Conservation (phyloP, 257 asterid species). For the Penstemon eatonii region DNA sequence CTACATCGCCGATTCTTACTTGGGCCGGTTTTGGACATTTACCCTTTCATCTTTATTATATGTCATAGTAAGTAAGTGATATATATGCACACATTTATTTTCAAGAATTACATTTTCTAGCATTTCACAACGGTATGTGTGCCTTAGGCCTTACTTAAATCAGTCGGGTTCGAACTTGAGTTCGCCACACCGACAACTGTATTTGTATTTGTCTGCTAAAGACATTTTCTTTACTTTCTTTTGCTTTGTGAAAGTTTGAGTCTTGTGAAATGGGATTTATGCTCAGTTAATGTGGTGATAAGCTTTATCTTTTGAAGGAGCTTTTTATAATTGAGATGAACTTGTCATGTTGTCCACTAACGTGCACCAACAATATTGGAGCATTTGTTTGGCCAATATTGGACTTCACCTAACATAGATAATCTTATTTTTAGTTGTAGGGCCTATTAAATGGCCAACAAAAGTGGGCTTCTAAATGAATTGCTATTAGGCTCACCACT, state of each 20-base stretch:
- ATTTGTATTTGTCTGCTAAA: too few species aligned
- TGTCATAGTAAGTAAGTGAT: conserved; percentile 58
- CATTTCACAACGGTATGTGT: too few species aligned
- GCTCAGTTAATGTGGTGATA: background rate
- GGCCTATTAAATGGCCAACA: conserved; percentile 13
- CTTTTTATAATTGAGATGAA: conserved; percentile 13
- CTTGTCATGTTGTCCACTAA: conserved; percentile 27
- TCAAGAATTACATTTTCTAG: too few species aligned
- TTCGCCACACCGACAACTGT: too few species aligned
- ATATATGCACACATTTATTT: background rate
- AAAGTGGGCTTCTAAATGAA: conserved; percentile 22
- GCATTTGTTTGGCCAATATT: conserved; percentile 37
- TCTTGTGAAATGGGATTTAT: too few species aligned
- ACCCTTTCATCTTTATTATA: conserved; percentile 74
- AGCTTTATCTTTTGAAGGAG: conserved; percentile 7
- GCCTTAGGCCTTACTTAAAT: too few species aligned
- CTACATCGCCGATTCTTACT: conserved; percentile 74
- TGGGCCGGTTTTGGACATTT: conserved; percentile 95
- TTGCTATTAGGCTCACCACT: conserved; percentile 41
- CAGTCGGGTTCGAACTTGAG: too few species aligned
- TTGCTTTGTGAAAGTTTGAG: background rate
- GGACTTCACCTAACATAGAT: conserved; percentile 30
- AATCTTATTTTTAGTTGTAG: conserved; percentile 28
- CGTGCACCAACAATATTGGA: conserved; percentile 20
- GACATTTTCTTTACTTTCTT: background rate